Conservation (phyloP, 257 asterid species). For the Cordia subcordata region DNA sequence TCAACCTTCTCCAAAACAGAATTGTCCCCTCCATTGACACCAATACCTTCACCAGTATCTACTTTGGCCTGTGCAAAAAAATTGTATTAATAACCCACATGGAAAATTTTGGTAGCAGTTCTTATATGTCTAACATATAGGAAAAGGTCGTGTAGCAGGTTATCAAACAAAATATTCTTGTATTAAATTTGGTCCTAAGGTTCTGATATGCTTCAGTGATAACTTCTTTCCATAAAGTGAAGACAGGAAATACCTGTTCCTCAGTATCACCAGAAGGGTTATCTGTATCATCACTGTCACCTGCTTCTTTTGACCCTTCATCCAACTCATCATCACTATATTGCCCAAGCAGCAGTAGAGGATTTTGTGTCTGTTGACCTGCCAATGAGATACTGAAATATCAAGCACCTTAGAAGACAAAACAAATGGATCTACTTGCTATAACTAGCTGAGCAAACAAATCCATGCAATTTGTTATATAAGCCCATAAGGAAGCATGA, state of each 20-base stretch:
- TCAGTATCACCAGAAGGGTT: slow-evolving; percentile 33
- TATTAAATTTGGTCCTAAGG: too few relatives aligned
- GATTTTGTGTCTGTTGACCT: slow-evolving; percentile 69
- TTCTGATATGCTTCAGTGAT: too few relatives aligned
- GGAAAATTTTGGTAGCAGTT: too few relatives aligned
- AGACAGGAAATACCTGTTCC: slow-evolving; percentile 44
- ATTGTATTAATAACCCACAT: not conserved
- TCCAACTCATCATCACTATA: slow-evolving; percentile 93
- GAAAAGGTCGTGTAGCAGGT: too few relatives aligned
- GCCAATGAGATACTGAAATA: slow-evolving; percentile 33
- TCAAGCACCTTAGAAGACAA: slow-evolving; percentile 30
- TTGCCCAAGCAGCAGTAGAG: slow-evolving; percentile 83
- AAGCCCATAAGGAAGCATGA: slow-evolving; percentile 18
- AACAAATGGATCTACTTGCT: slow-evolving; percentile 12
- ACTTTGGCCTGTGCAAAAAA: slow-evolving; percentile 33
- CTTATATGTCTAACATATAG: too few relatives aligned
- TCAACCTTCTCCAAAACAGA: slow-evolving; percentile 25
- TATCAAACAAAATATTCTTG: too few relatives aligned
- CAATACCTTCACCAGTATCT: slow-evolving; percentile 25
- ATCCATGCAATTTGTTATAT: slow-evolving; percentile 13
- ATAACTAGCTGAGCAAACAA: slow-evolving; percentile 15
- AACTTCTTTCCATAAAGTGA: too few relatives aligned
- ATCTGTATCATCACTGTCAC: slow-evolving; percentile 27
- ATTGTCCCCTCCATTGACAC: slow-evolving; percentile 24
- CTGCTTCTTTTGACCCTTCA: slow-evolving; percentile 40